Evolutionary conservation across 257 asterid genomes (phyloP), one percentile per base, ranked within the genome.

Genomic region (Penstemon newberryi): DNA sequence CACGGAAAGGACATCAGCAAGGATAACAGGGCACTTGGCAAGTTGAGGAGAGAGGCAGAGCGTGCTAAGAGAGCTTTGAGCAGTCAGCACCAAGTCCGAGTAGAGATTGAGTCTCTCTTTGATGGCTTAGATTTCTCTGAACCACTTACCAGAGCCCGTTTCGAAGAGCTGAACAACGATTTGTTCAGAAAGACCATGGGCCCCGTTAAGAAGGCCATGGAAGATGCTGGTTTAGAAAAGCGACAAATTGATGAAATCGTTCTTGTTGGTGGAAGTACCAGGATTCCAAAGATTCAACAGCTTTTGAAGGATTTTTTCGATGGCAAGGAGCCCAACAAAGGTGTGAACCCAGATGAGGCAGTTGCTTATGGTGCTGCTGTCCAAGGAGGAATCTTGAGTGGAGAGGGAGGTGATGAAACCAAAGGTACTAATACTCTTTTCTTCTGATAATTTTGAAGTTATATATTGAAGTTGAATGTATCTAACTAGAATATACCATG

Each of bases 301-400:
- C 89, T 93, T 46, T 85, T 93, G 15, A 90, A 74, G 83, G 97
- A 93, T 54, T 93, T 81, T 70, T 93, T 90, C 25, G 95, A 88
- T 33, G 99, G 99, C 7, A 93, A 90, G 83, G 97, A 93, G 65
- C 96, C 99, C 47, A 93, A 66, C 78, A 90, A 90, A 77, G 99
- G 99, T 79, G 97, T 93, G 57, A 93, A 90, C 83, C 97, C 99
- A 0, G 99, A 93, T 45, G 99, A 93, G 80, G 97, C 99, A 3
- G 97, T 93, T 71, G 97, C 99, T 70, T 88, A 56, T 80, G 99
- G 99, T 68, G 99, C 99, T 78, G 96, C 99, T 56, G 96, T 93
- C 4, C 97, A 90, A 79, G 99, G 96, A 51, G 96, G 97, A 41
- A 88, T 90, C 68, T 76, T 93, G 77, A 87, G 99, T 18, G 97